Conservation (phyloP, 495 filamentous ascomycete genomes). For the Daldinia caldariorum region DNA sequence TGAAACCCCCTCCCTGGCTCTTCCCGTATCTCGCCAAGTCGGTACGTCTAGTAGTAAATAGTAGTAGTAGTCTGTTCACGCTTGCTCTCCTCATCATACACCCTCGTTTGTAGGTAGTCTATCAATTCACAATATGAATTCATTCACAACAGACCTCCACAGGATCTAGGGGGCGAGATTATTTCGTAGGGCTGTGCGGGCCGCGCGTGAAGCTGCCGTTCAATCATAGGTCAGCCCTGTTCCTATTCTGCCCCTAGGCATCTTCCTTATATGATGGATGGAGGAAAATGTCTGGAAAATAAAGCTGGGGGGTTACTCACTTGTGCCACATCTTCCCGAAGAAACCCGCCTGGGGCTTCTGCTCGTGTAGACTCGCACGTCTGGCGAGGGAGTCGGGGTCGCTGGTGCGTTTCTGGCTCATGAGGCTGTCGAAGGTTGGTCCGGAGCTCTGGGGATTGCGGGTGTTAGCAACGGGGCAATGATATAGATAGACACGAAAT, state of each 20-base stretch:
- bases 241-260: neutral
- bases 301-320: conserved; percentile 47
- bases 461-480: conserved; percentile 6
- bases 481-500: too few relatives aligned
- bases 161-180: neutral
- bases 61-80: neutral
- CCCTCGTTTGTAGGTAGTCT: neutral
- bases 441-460: conserved; percentile 47
- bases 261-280: neutral
- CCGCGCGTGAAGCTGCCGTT: conserved; percentile 46
- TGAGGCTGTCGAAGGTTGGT: conserved; percentile 54
- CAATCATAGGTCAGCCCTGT: neutral
- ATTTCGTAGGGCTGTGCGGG: conserved; percentile 36
- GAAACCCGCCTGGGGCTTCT: conserved; percentile 54
- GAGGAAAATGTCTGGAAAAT: too few relatives aligned
- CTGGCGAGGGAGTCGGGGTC: conserved; percentile 53
- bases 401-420: conserved; percentile 54
- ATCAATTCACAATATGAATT: neutral
- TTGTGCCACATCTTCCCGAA: conserved; percentile 60
- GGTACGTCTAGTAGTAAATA: neutral
- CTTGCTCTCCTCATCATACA: neutral
- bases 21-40: neutral
- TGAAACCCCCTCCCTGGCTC: neutral
- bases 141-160: too few relatives aligned
- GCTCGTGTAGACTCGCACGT: conserved; percentile 57